Evolutionary conservation across 768 basidiomycete genomes (phyloP), one percentile per base, ranked within the genome.

Genomic region (Grammothele lineata): DNA sequence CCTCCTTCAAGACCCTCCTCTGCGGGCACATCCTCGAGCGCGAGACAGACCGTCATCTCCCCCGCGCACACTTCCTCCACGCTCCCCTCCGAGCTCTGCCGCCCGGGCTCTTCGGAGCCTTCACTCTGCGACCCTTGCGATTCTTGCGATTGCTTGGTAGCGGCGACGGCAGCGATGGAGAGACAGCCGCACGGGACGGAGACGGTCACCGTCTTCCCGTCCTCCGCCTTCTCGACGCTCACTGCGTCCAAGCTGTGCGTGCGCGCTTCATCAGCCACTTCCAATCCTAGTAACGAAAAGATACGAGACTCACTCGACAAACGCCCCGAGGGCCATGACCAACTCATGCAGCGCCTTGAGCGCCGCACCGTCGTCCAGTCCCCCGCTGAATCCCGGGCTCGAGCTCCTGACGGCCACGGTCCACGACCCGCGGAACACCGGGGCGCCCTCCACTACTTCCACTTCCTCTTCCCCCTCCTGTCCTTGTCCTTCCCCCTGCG

Each of bases 261-360:
- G 26, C 11, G 12, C 11, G 15, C n/a, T n/a, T n/a, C n/a, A n/a
- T n/a, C n/a, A 6, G 17, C 3, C 9, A 25, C n/a, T n/a, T n/a
- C n/a, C n/a, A n/a, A n/a, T n/a, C n/a, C n/a, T n/a, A 43, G 32
- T 25, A 6, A 24, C 17, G 30, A 8, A 21, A n/a, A 19, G 10
- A 30, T n/a, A n/a, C n/a, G n/a, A 37, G 15, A 37, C 38, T 17
- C 19, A 51, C 50, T 37, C 21, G 30, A 46, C 24, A 17, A 11
- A 43, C 5, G 14, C 45, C 3, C 19, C 45, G 32, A 34, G 18
- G 1, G 32, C 40, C 14, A 24, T 15, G 12, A 47, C 41, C 45
- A 51, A 30, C 10, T 47, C 45, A 18, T 51, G 50, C 37, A 51
- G 45, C 40, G 32, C 36, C 45, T 51, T 51, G 21, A 51, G 40